Conservation (phyloP, 2,329 filamentous ascomycete genomes). For the Penicillium corylophilum region DNA sequence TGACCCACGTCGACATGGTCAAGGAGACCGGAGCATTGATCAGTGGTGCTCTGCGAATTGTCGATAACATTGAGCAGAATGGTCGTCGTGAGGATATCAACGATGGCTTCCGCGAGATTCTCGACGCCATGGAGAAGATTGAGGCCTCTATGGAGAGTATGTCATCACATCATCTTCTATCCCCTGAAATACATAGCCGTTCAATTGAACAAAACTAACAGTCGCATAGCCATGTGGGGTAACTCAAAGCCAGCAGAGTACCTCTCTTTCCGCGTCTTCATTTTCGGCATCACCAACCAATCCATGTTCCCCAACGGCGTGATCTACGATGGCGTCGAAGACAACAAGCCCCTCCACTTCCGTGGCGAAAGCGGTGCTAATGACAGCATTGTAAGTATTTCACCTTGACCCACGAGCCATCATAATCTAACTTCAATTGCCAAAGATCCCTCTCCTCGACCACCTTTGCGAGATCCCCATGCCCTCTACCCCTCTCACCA, state of each 20-base stretch:
- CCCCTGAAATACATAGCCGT: too few relatives aligned
- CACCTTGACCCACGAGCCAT: not conserved
- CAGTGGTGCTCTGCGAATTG: conserved; percentile 65
- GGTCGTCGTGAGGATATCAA: conserved; percentile 62
- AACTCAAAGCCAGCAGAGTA: conserved; percentile 82
- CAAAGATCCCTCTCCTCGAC: conserved; percentile 78
- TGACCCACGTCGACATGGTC: conserved; percentile 95
- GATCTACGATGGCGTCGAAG: conserved; percentile 79
- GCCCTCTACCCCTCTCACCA: conserved; percentile 84
- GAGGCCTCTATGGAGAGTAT: conserved; percentile 75
- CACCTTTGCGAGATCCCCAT: conserved; percentile 82
- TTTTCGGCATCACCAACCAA: conserved; percentile 91
- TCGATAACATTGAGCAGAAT: conserved; percentile 56
- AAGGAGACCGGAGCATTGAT: conserved; percentile 78
- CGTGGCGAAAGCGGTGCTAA: conserved; percentile 92
- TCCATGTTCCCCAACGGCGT: conserved; percentile 93
- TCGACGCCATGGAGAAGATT: conserved; percentile 66
- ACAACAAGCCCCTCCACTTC: conserved; percentile 71
- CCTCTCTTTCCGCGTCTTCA: conserved; percentile 90
- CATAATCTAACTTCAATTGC: conserved; percentile 1
- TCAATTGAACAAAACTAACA: conserved; percentile 3
- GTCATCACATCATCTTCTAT: conserved; percentile 18
- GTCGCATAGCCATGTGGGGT: conserved; percentile 71
- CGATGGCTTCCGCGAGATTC: conserved; percentile 60
- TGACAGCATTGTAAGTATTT: conserved; percentile 70